Base-by-base conservation (phyloP, 768 basidiomycete species). In the Hericium rajendrae region DNA sequence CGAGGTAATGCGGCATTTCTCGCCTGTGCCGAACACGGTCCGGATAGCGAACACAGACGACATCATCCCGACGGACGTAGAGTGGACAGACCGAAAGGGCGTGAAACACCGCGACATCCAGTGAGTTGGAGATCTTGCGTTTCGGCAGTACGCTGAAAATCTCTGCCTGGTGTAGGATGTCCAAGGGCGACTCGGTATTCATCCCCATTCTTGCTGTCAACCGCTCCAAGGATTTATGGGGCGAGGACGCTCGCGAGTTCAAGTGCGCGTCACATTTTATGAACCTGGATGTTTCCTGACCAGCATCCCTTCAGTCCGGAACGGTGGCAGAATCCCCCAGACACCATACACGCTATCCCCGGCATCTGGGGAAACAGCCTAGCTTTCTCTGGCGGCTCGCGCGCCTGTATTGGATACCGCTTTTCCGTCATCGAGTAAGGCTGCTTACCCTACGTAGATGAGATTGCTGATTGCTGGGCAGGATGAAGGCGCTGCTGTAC, bases 201-300 rank as follows among this genome's bases (percentile, higher is more conserved):
- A 62, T 74, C 37, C 65, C 68, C 13, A 66, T 69, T 24, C 49
- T 61, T 1, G 64, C 67, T 12, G 12, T 72, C 60, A 73, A 76
- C 56, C 61, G 68, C 8, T 56, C 60, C 18, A 55, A 57, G 41
- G 57, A 56, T 9, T 60, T 73, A 2, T 76, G 73, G 68, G 76
- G 75, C 1, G 65, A 67, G 3, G 73, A 76, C 54, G 73, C 74
- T 2, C 56, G 68, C 37, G 60, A 67, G 38, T 77, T 76, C 67
- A 60, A 68, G 48, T 62, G 12, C 22, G 60, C 28, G 32, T 6
- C 2, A 8, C 38, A 32, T 32, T 10, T 32, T 10, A 6, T 32
- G 10, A 28, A 20, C 38, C 20, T 52, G 16, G 5, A 3, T 13
- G 3, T 6, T 22, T 22, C 28, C 18, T 5, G 32, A 32, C 32